Percentiles rank a stretch among this genome's conserved stretches.
phyloP scores from a whole-genome alignment of 345 rosid genomes.

The Euphorbia peplus region DNA sequence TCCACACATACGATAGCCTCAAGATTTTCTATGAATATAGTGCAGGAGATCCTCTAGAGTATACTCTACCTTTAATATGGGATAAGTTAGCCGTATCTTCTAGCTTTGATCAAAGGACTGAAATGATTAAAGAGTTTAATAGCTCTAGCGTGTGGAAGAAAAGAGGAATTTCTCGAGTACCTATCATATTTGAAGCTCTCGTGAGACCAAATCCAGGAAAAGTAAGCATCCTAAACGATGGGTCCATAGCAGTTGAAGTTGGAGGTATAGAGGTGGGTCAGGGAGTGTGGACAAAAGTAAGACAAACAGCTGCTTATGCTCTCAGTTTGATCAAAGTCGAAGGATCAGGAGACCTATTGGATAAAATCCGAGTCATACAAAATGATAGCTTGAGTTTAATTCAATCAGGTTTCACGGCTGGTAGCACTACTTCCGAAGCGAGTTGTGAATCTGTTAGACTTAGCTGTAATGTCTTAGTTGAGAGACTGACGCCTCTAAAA shows the following conservation, averaged over 20 bases:
- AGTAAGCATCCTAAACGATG: constrained; percentile 81
- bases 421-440: constrained; percentile 89
- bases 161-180: constrained; percentile 76
- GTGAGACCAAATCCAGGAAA: constrained; percentile 64
- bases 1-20: constrained; percentile 60
- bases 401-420: constrained; percentile 75
- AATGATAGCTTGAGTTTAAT: constrained; percentile 61
- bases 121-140: constrained; percentile 58
- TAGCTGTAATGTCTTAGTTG: constrained; percentile 66
- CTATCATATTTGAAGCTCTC: constrained; percentile 43
- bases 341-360: constrained; percentile 43
- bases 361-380: constrained; percentile 70
- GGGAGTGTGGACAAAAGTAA: constrained; percentile 95
- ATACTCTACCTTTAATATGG: constrained; percentile 71
- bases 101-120: constrained; percentile 40
- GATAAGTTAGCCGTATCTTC: constrained; percentile 55
- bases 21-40: constrained; percentile 40
- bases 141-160: constrained; percentile 51
- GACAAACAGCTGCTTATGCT: constrained; percentile 83
- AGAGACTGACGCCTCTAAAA: constrained; percentile 50
- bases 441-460: constrained; percentile 75
- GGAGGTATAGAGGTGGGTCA: constrained; percentile 91
- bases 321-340: constrained; percentile 52
- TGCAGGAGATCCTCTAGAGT: constrained; percentile 57
- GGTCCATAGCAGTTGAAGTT: constrained; percentile 86